Evolutionary conservation across 1,139 yeast genomes (phyloP).

Genomic region (Yamadazyma oceani): DNA sequence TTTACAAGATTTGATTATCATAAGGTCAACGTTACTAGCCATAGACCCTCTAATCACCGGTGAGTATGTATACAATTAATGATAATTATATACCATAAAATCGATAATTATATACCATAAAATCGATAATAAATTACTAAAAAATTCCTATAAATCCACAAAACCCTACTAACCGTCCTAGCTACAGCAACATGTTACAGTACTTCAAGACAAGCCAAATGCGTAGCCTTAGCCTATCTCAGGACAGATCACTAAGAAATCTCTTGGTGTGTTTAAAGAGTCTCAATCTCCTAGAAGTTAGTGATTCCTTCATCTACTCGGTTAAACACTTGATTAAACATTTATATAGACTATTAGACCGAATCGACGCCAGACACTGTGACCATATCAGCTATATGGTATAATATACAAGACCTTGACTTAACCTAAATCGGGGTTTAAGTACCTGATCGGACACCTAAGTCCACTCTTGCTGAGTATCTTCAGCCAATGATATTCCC

Average conservation of each 20-base stretch:
- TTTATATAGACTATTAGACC: slow-evolving; percentile 1
- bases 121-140: no score
- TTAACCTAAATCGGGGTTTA: background rate
- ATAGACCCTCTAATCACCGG: background rate
- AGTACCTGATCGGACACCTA: background rate
- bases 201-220: slow-evolving; percentile 1
- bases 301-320: slow-evolving; percentile 3
- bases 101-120: no score
- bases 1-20: slow-evolving; percentile 3
- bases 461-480: no score
- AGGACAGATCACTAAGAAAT: slow-evolving; percentile 9
- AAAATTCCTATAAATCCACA: slow-evolving; percentile 1
- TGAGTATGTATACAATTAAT: no score
- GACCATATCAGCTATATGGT: background rate
- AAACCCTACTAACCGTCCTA: slow-evolving; percentile 3
- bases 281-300: slow-evolving; percentile 5
- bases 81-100: no score
- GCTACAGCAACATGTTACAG: slow-evolving; percentile 1
- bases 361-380: background rate
- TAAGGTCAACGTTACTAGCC: background rate
- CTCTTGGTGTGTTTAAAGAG: slow-evolving; percentile 10
- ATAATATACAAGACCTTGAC: background rate
- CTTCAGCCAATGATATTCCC: no score
- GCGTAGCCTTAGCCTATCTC: background rate
- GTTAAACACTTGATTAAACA: slow-evolving; percentile 2